Evolutionary conservation across 768 basidiomycete species (phyloP), one percentile per base, ranked within the genome.

Genomic region (Lepiota brunneoincarnata): DNA sequence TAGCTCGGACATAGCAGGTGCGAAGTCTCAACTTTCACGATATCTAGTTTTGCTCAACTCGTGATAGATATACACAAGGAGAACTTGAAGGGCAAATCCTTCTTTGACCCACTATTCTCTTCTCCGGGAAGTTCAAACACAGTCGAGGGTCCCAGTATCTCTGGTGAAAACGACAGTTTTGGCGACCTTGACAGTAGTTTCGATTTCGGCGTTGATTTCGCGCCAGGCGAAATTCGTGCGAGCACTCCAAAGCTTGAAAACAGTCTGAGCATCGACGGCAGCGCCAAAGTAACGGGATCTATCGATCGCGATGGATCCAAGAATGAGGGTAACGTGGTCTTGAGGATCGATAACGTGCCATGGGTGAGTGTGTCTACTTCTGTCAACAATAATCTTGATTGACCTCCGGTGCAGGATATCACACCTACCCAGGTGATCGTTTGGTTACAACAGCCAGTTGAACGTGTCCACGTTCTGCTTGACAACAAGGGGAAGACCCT

Each of bases 281-380:
- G 61, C 44, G 58, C 55, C 6, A 42, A 53, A 9, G 35, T 53
- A 23, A 43, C 61, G 4, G 60, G 62, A 7, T 37, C 48, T 5
- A 17, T 28, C 12, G 59, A 55, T 45, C 51, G 50, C 37, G 57
- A 46, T 40, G 37, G 48, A n/a, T 59, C 42, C 4, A 64, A 62
- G 61, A 43, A 61, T 24, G 63, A 69, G 40, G 78, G 82, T 34
- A 71, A 77, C 21, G 75, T 84, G 26, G 90, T 93, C 11, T 75
- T 93, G 40, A 75, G 91, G 21, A 88, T 93, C 59, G 91, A 93
- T 65, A 93, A 93, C 61, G 89, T 93, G 50, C 91, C 91, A 46
- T 54, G 52, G 52, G 52, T 54, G 52, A 44, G 52, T 46, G 39
- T 28, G 52, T 46, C 14, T 24, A 4, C 36, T 15, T 31, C 12